phyloP scores from a whole-genome alignment of 768 basidiomycete species.

The Vararia minispora region DNA sequence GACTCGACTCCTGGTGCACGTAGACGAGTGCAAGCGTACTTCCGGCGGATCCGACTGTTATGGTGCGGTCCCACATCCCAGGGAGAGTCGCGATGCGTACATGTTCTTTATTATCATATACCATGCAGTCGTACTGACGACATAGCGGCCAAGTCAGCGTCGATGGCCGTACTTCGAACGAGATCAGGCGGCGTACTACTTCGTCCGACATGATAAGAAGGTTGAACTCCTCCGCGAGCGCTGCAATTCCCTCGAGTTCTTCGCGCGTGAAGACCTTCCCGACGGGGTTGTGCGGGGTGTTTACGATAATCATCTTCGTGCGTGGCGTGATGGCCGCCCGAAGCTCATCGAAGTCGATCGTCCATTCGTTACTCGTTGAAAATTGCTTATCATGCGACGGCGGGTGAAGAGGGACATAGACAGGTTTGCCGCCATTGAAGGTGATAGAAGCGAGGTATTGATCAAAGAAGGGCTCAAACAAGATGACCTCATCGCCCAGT shows the following conservation, averaged over 20 bases:
- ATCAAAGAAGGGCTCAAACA: constrained; percentile 98
- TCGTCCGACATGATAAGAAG: constrained; percentile 92
- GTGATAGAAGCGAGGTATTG: constrained; percentile 89
- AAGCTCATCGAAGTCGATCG: constrained; percentile 80
- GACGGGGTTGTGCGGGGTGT: constrained; percentile 97
- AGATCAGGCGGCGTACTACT: constrained; percentile 53
- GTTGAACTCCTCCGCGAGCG: constrained; percentile 84
- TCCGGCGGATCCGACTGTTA: constrained; percentile 92
- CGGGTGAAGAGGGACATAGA: constrained; percentile 93
- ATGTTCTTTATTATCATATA: constrained; percentile 83
- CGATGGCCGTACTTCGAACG: neutral
- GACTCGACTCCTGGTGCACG: neutral
- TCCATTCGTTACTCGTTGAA: constrained; percentile 72
- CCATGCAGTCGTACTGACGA: constrained; percentile 81
- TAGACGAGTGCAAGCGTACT: constrained; percentile 39
- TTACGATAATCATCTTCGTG: constrained; percentile 91
- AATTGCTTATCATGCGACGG: constrained; percentile 37
- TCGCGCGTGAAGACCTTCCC: constrained; percentile 86
- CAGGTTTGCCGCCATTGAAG: constrained; percentile 88
- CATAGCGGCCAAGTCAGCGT: constrained; percentile 1
- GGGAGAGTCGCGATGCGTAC: constrained; percentile 89
- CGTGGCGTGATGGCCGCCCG: constrained; percentile 79
- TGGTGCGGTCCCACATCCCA: constrained; percentile 97
- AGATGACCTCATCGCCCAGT: constrained; percentile 91
- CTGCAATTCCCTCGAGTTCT: constrained; percentile 81